Evolutionary conservation across 495 filamentous ascomycete genomes (phyloP), one percentile per base, ranked within the genome.

Genomic region (Penicillium malachiteum): DNA sequence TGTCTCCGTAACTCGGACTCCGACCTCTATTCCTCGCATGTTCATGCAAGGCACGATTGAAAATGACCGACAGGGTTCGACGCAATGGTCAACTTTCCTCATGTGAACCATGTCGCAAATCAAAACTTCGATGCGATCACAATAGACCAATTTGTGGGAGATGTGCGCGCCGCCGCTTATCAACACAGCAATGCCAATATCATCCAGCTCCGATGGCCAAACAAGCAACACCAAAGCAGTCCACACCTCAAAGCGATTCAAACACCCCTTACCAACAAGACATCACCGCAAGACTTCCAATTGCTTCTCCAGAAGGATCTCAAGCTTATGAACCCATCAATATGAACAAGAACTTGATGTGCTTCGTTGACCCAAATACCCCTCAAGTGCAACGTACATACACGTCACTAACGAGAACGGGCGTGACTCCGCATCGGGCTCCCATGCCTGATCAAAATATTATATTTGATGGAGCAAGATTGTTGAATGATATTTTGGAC

Each of bases 81-180:
- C 67, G 72, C 11, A 78, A 77, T 57, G 72, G 75, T 1, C 71
- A 73, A 41, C 58, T 65, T 31, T 70, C 71, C 34, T 75, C 73
- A 0, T 79, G 75, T 45, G 71, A 79, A 64, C 70, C 75, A 13
- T 79, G 75, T 45, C 69, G 75, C 3, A 73, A 67, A 50, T 68
- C 70, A 7, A 77, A 79, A 51, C 55, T 78, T 21, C 65, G 71
- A 40, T 78, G 74, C 54, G 71, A 77, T 48, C 75, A 78, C 34
- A 34, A 35, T 6, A 49, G 61, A 32, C 76, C 56, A 13, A 57
- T 39, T 17, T 72, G 63, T 55, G 60, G 58, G 38, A 62, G 51
- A 50, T 73, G 60, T 55, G 48, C 46, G 0, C 61, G 59, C 11
- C 62, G 71, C 17, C 57, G 59, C 11, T 51, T 66, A 4, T 40